Conservation (phyloP, 2,329 filamentous ascomycete species). For the Apiospora rasikravindrae region DNA sequence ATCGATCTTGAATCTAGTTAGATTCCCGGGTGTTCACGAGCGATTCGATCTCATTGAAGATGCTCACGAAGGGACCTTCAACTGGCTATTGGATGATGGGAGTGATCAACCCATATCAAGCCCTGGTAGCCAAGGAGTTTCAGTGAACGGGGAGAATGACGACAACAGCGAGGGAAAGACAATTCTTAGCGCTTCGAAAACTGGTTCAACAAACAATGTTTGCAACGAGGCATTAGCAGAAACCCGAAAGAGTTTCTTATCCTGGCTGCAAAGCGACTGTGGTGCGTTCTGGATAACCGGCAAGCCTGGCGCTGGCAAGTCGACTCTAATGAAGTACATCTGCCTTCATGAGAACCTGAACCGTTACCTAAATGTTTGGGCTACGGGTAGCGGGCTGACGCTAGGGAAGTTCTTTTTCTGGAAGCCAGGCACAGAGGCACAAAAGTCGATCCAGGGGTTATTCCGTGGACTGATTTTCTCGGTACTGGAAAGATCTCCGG, state of each 20-base stretch:
- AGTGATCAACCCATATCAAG: background rate
- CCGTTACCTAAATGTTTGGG: conserved; percentile 24
- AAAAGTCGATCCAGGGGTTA: conserved; percentile 30
- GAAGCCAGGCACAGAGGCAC: conserved; percentile 27
- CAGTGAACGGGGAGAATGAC: background rate
- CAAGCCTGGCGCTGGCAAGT: conserved; percentile 32
- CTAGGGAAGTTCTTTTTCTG: conserved; percentile 30
- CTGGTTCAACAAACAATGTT: background rate
- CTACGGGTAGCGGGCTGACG: conserved; percentile 16
- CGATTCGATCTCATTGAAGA: background rate
- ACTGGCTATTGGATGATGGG: background rate
- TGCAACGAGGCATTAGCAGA: background rate
- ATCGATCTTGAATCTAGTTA: background rate
- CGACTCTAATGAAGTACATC: conserved; percentile 32
- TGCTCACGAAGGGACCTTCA: background rate
- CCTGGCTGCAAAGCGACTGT: background rate
- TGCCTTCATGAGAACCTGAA: conserved; percentile 18
- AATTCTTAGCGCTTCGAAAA: background rate
- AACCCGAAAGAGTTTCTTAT: background rate
- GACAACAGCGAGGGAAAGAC: background rate
- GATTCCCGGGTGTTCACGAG: background rate
- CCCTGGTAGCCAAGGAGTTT: background rate
- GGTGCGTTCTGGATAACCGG: conserved; percentile 30
- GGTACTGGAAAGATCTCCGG: conserved; percentile 22
- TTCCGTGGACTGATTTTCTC: conserved; percentile 27